Conservation (phyloP, 257 asterid genomes). For the Nicotiana benthamiana region DNA sequence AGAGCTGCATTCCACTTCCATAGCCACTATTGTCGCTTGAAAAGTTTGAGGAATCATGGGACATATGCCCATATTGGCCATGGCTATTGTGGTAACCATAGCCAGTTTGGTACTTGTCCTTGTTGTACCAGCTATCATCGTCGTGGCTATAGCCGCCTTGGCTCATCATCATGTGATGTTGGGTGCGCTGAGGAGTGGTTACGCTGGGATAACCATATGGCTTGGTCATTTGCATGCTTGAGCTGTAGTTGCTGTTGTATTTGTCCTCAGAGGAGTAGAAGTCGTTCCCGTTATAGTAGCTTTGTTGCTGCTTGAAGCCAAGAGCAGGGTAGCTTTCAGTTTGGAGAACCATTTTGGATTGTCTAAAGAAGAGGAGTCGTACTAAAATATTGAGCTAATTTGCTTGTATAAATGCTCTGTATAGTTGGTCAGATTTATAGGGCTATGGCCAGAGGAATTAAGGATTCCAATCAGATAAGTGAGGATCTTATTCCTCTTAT, state of each 20-base stretch:
- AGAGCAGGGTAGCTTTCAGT: not conserved
- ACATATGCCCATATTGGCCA: not conserved
- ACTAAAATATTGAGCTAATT: no score
- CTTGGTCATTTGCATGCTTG: not conserved
- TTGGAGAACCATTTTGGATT: not conserved
- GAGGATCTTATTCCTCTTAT: not conserved
- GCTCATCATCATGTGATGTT: constrained; percentile 1
- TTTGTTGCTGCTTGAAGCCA: not conserved
- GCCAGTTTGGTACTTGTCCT: not conserved
- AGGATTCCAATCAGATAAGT: not conserved
- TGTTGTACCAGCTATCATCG: not conserved
- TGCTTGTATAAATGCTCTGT: not conserved
- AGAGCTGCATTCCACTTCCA: not conserved
- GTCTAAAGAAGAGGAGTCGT: not conserved
- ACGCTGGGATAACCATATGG: not conserved
- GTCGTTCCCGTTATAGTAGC: not conserved
- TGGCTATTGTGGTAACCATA: not conserved
- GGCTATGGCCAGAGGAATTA: not conserved
- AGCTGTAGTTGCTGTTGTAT: not conserved
- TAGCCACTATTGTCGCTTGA: not conserved
- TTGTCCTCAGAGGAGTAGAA: not conserved
- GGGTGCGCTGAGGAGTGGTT: not conserved
- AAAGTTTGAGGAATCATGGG: not conserved
- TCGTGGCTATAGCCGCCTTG: not conserved
- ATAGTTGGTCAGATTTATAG: not conserved